A percentile compares a stretch with the other conserved stretches of the same genome.
Evolutionary conservation across 2,329 filamentous ascomycete species (phyloP).

Genomic region (Incumbomyces delicatus): DNA sequence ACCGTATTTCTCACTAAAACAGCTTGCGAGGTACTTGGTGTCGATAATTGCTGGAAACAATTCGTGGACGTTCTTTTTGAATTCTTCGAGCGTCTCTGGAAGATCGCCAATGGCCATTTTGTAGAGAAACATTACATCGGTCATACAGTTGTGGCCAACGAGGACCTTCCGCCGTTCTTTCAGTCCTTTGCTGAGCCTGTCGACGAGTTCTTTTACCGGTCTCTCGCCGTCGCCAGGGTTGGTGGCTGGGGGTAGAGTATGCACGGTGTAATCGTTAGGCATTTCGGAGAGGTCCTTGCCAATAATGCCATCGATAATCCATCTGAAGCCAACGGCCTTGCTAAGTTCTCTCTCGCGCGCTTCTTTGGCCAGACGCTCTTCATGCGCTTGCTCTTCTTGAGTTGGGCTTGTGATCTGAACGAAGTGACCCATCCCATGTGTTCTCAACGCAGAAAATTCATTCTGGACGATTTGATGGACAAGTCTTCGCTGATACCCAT

Average conservation of each 20-base stretch:
- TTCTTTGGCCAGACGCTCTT: conserved; percentile 23
- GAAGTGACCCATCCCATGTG: conserved; percentile 29
- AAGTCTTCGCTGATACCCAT: conserved; percentile 53
- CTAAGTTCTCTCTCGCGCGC: conserved; percentile 24
- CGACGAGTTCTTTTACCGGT: conserved; percentile 21
- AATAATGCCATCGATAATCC: conserved; percentile 37
- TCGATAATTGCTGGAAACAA: conserved; percentile 51
- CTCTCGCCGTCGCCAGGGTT: conserved; percentile 12
- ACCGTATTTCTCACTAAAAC: conserved; percentile 18
- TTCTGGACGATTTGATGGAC: conserved; percentile 57
- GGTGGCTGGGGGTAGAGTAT: conserved; percentile 16
- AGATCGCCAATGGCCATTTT: conserved; percentile 49
- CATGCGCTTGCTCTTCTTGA: conserved; percentile 23
- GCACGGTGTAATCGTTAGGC: conserved; percentile 25
- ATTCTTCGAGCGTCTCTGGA: conserved; percentile 47
- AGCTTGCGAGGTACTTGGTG: conserved; percentile 54
- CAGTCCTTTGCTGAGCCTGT: conserved; percentile 31
- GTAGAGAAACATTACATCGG: conserved; percentile 54
- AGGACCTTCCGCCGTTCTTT: conserved; percentile 40
- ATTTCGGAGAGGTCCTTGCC: conserved; percentile 33
- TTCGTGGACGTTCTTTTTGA: conserved; percentile 40
- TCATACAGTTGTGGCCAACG: conserved; percentile 55
- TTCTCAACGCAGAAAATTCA: conserved; percentile 42
- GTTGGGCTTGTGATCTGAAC: conserved; percentile 33
- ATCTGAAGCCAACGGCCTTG: conserved; percentile 34